Base-by-base conservation (phyloP, 164 flowering plant species). In the Vitis riparia region DNA sequence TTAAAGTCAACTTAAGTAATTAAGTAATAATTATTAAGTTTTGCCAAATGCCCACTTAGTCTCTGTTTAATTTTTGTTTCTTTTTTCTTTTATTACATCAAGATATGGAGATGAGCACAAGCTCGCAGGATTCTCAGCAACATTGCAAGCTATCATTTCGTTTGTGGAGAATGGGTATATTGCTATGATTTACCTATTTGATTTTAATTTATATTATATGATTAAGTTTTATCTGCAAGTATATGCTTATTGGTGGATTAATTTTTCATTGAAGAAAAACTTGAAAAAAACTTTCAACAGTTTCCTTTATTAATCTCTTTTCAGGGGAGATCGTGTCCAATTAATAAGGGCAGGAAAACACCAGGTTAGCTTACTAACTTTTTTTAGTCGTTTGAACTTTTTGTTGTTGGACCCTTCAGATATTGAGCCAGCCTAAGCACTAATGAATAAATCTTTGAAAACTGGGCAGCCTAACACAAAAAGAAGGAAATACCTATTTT, bases 101-200 rank as follows among this genome's bases (percentile, higher is more conserved):
- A 96, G 99, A 81, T 88, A 96, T 77, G 99, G 99, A 65, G 99
- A 96, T 81, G 98, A 92, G 62, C 91, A 91, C 76, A 93, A 87
- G 85, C 88, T 96, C 49, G 99, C 99, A 15, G 99, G 99, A 51
- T 96, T 96, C 82, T 90, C 99, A 63, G 99, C 98, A 57, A 91
- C 98, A 23, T 80, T 96, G 80, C 99, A 96, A 83, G 98, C 99
- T 59, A 93, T 96, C 27, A 89, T 96, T 76, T 93, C 99, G 65
- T 96, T 93, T 80, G 97, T 96, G 78, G 97, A 93, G 85, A 89
- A 96, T 86, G 97, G 98, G 99, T 93, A 84, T 55, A 71, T 71
- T 15, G 16, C 74, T 67, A 52, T 8, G 51, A 44, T 58, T 55
- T 30, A 11, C 48, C 71, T 48, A 5, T 14, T 44, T 66, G 29